A percentile compares a stretch with the other conserved stretches of the same genome.
Conservation (phyloP, 108 stramenopile species). For the Chaetoceros tenuissimus region DNA sequence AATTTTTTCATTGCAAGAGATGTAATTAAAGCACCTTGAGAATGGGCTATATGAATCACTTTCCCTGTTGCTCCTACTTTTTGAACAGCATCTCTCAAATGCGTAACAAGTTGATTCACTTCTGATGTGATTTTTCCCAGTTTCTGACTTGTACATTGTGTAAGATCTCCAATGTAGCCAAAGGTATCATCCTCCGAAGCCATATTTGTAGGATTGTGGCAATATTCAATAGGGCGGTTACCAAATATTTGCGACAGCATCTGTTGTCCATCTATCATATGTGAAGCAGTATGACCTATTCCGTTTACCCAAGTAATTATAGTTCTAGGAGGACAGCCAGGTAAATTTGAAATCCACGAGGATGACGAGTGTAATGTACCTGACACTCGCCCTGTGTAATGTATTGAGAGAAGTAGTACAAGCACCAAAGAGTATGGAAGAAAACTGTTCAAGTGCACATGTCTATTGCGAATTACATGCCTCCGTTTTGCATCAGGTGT, state of each 20-base stretch:
- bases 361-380: too few species aligned
- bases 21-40: slow-evolving; percentile 81
- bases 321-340: slow-evolving; percentile 21
- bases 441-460: too few species aligned
- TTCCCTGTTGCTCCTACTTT: slow-evolving; percentile 53
- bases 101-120: slow-evolving; percentile 61
- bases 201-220: slow-evolving; percentile 80
- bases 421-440: too few species aligned
- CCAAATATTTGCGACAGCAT: slow-evolving; percentile 57
- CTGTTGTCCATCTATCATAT: slow-evolving; percentile 49
- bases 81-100: slow-evolving; percentile 53
- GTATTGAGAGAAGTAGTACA: too few species aligned
- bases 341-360: too few species aligned
- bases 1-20: slow-evolving; percentile 63
- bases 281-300: slow-evolving; percentile 52
- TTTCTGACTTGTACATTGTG: slow-evolving; percentile 75
- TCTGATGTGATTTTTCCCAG: slow-evolving; percentile 68
- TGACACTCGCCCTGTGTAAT: too few species aligned
- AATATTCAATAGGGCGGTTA: slow-evolving; percentile 52
- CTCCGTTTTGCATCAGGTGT: too few species aligned
- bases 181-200: slow-evolving; percentile 54
- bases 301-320: slow-evolving; percentile 78
- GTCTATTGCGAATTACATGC: too few species aligned
- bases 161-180: slow-evolving; percentile 70
- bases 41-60: slow-evolving; percentile 84